Evolutionary conservation across 176 grass and related monocot genomes (phyloP).

Genomic region (Triticum dicoccoides): DNA sequence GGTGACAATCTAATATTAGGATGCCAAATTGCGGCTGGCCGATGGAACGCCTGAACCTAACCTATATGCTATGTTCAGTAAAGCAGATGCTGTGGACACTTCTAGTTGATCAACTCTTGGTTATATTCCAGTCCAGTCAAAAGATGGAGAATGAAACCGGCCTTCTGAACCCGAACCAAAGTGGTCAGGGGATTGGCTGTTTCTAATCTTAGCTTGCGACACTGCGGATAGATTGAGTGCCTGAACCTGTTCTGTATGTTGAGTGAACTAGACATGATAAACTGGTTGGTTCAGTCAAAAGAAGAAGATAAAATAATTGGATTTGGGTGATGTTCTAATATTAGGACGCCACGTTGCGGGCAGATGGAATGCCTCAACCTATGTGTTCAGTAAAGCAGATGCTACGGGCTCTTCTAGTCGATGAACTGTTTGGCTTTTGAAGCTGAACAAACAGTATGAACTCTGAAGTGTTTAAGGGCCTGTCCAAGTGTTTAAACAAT

Average conservation of each 20-base stretch:
- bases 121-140: too few relatives aligned
- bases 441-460: not conserved
- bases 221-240: not conserved
- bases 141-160: not conserved
- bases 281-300: not conserved
- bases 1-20: not conserved
- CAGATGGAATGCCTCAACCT: not conserved
- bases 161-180: not conserved
- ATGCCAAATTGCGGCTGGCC: not conserved
- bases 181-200: not conserved
- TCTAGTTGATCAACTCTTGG: not conserved
- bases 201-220: not conserved
- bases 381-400: not conserved
- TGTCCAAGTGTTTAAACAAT: not conserved
- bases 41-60: not conserved
- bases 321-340: not conserved
- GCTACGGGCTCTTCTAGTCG: not conserved
- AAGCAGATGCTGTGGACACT: not conserved
- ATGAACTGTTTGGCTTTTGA: constrained; percentile 1
- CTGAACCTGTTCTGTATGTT: not conserved
- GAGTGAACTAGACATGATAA: not conserved
- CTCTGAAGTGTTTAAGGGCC: not conserved
- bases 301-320: too few relatives aligned
- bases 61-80: not conserved
- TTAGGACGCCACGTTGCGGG: not conserved